Base-by-base conservation (phyloP, 2,329 filamentous ascomycete species). In the Pseudogymnoascus sp. region DNA sequence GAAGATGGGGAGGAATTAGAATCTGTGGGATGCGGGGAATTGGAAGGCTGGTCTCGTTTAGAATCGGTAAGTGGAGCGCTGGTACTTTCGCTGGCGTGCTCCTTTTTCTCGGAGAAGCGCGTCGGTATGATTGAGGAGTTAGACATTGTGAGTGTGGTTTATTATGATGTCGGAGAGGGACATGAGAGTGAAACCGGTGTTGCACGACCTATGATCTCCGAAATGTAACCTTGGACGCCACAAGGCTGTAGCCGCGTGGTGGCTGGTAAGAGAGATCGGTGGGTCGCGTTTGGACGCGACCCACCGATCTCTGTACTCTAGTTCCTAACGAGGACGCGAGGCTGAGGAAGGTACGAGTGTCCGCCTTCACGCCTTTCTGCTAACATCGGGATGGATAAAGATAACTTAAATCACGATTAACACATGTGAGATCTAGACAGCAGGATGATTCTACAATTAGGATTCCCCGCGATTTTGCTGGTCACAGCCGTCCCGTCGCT, bases 191-290 rank as follows among this genome's bases (percentile, higher is more conserved):
- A 8, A 9, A 34, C 23, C 21, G 28, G 10, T 30, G 45, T 30
- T 30, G n/a, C 19, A 18, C 45, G n/a, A 18, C 45, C 45, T 30
- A 30, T 5, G 23, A 15, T 19, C 26, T 30, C 15, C n/a, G 13
- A 30, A 30, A 52, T 52, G 45, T 52, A 52, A 52, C 45, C 45
- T 52, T 52, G 45, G 45, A 52, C 26, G 45, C 26, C 26, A 52
- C 45, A 30, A 52, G 45, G 45, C 45, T 52, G 45, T 30, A 52
- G 45, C 39, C 39, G 9, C 18, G 23, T 19, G 26, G 39, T 45
- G 19, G 38, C 39, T 45, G 45, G 45, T 21, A 12, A 9, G 1
- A 2, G 21, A 30, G 23, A 15, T 28, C n/a, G 19, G 45, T 30
- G 45, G 23, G 45, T 48, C 41, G 21, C 26, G 5, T 12, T 12